A percentile compares a stretch with the other conserved stretches of the same genome.
Conservation (phyloP, 1,284 basidiomycete genomes). For the Peniophora sp. region DNA sequence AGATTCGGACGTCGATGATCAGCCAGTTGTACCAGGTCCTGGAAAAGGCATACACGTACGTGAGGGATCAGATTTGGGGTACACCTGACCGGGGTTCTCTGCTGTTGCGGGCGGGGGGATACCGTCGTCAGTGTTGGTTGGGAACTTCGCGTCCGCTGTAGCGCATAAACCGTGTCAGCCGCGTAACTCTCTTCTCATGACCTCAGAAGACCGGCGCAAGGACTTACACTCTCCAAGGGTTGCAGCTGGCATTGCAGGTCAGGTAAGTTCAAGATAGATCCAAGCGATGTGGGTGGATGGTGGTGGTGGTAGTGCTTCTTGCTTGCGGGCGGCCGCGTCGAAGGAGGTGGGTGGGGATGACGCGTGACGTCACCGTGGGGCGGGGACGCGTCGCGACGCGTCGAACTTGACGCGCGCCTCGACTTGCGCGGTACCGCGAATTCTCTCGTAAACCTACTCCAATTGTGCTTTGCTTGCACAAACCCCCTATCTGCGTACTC, state of each 20-base stretch:
- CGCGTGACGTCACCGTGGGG: neutral
- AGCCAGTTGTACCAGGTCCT: neutral
- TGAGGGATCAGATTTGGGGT: slow-evolving; percentile 1
- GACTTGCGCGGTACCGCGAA: no score
- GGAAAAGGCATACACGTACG: neutral
- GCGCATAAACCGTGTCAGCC: neutral
- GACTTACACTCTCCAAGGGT: neutral
- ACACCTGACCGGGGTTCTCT: slow-evolving; percentile 3
- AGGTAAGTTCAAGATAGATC: neutral
- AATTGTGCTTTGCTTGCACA: no score
- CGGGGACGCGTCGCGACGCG: neutral
- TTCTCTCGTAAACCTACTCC: no score
- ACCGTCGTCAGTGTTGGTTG: neutral
- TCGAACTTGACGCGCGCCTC: neutral
- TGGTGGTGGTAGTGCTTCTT: neutral
- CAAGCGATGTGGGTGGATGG: neutral
- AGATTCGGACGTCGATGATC: neutral
- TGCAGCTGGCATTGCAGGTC: neutral
- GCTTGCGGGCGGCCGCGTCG: neutral
- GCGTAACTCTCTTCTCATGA: neutral
- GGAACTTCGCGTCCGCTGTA: slow-evolving; percentile 4
- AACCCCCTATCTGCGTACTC: no score
- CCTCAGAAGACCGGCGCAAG: neutral
- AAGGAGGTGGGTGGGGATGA: neutral
- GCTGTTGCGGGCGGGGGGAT: neutral